These are phyloP conservation scores for Cryptococcus deneoformans DNA, from an alignment of 1,284 basidiomycete species.

Conservation along the genomic window DNA sequence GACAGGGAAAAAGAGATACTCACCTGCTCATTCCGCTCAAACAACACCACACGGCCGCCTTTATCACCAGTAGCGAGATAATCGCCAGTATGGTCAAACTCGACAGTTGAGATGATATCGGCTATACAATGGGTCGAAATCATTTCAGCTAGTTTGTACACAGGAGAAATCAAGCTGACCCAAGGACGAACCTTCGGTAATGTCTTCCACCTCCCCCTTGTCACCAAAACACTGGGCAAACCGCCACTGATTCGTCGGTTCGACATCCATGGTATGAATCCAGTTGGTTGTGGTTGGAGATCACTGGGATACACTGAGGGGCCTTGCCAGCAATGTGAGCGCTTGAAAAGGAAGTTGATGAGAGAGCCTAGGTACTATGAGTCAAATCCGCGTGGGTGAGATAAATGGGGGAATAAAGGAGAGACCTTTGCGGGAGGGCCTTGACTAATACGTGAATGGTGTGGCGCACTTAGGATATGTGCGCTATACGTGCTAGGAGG, in stretches of 20 bases:
- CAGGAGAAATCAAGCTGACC: slow-evolving; percentile 6
- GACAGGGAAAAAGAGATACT: slow-evolving; percentile 43
- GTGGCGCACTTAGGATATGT: no score
- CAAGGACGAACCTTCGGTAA: slow-evolving; percentile 79
- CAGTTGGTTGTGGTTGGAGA: not conserved
- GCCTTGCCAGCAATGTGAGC: no score
- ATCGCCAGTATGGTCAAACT: slow-evolving; percentile 99
- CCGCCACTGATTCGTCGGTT: slow-evolving; percentile 80
- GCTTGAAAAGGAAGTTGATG: no score
- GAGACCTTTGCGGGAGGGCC: no score
- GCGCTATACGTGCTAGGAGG: no score
- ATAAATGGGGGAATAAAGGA: no score
- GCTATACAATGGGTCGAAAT: slow-evolving; percentile 55
- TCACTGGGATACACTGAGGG: not conserved
- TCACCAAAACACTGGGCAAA: slow-evolving; percentile 99
- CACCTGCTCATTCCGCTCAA: slow-evolving; percentile 97
- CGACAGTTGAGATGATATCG: slow-evolving; percentile 99
- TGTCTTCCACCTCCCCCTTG: slow-evolving; percentile 99
- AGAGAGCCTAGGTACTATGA: no score
- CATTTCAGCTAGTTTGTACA: slow-evolving; percentile 2
- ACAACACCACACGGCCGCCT: slow-evolving; percentile 96
- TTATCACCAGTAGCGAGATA: slow-evolving; percentile 99
- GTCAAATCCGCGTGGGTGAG: no score
- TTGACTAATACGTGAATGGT: no score
- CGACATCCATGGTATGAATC: slow-evolving; percentile 61